These are phyloP conservation scores for Erodium trifolium DNA, from an alignment of 441 rosid species.

Conservation along the genomic window DNA sequence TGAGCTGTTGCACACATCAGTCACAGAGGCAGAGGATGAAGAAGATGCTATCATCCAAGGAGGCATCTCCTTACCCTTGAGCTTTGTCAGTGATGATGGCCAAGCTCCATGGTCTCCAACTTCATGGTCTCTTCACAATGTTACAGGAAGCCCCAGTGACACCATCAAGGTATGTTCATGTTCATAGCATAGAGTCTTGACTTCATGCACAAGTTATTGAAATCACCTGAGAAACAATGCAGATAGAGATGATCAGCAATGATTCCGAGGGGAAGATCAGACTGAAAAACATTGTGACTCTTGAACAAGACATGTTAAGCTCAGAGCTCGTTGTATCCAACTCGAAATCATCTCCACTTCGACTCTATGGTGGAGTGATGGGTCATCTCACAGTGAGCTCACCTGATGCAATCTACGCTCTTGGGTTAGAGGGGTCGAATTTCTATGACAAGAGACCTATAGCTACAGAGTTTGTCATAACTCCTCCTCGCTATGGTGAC, in stretches of 20 bases:
- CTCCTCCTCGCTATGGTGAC: conserved; percentile 36
- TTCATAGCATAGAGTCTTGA: background rate
- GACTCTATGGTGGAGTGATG: conserved; percentile 39
- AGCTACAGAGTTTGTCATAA: conserved; percentile 29
- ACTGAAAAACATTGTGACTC: conserved; percentile 42
- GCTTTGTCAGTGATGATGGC: conserved; percentile 29
- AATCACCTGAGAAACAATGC: conserved; percentile 18
- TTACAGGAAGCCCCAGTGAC: conserved; percentile 52
- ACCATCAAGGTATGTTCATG: conserved; percentile 35
- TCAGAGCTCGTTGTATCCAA: conserved; percentile 50
- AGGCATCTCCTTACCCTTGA: conserved; percentile 54
- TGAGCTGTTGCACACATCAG: conserved; percentile 83
- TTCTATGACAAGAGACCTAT: conserved; percentile 36
- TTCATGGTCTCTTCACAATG: conserved; percentile 46
- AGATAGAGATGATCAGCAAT: conserved; percentile 56
- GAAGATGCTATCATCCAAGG: conserved; percentile 45
- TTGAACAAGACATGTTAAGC: conserved; percentile 42
- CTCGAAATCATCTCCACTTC: conserved; percentile 31
- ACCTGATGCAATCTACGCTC: conserved; percentile 70
- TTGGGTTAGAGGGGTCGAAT: conserved; percentile 64
- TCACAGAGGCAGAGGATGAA: conserved; percentile 46
- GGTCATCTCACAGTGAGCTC: conserved; percentile 80
- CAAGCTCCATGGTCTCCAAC: conserved; percentile 40
- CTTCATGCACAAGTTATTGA: conserved; percentile 3
- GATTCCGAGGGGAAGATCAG: conserved; percentile 42